Evolutionary conservation across 345 rosid species (phyloP).

Genomic region (Brassica cretica): DNA sequence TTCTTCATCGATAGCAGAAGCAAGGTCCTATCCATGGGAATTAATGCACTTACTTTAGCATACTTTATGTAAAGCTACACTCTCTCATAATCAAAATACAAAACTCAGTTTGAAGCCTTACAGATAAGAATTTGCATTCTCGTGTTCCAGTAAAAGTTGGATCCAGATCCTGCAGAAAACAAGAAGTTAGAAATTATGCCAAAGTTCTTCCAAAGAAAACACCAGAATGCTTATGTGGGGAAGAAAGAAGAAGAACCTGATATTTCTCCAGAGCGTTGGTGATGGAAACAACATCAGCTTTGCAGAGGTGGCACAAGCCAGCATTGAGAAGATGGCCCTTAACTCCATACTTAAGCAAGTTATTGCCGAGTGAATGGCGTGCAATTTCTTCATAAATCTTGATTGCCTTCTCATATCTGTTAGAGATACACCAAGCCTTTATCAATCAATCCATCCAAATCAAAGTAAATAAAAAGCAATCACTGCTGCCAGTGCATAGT

Average conservation of each 20-base stretch:
- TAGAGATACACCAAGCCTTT: constrained; percentile 33
- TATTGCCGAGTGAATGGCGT: constrained; percentile 63
- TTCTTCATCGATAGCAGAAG: constrained; percentile 91
- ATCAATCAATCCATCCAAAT: constrained; percentile 19
- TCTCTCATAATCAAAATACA: not conserved
- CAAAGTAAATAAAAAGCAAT: constrained; percentile 4
- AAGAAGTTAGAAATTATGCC: constrained; percentile 22
- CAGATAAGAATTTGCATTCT: constrained; percentile 72
- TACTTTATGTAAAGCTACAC: constrained; percentile 1
- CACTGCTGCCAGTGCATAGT: no score
- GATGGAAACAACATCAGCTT: constrained; percentile 84
- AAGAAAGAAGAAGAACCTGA: constrained; percentile 53
- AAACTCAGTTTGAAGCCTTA: constrained; percentile 29
- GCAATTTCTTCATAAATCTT: constrained; percentile 92
- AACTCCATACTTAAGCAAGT: constrained; percentile 94
- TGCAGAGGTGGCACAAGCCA: constrained; percentile 94
- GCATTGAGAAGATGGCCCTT: constrained; percentile 98
- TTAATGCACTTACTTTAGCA: not conserved
- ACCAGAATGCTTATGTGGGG: constrained; percentile 7
- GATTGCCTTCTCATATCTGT: constrained; percentile 84
- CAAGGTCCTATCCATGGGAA: constrained; percentile 58
- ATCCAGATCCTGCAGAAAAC: constrained; percentile 74
- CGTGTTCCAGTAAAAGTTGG: constrained; percentile 96
- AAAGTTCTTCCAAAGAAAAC: constrained; percentile 8
- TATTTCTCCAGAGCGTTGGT: constrained; percentile 86